Percentiles rank a stretch among this genome's conserved stretches.
These are phyloP conservation scores for Globisporangium takayamanum DNA, from an alignment of 352 stramenopile genomes.

Conservation along the genomic window DNA sequence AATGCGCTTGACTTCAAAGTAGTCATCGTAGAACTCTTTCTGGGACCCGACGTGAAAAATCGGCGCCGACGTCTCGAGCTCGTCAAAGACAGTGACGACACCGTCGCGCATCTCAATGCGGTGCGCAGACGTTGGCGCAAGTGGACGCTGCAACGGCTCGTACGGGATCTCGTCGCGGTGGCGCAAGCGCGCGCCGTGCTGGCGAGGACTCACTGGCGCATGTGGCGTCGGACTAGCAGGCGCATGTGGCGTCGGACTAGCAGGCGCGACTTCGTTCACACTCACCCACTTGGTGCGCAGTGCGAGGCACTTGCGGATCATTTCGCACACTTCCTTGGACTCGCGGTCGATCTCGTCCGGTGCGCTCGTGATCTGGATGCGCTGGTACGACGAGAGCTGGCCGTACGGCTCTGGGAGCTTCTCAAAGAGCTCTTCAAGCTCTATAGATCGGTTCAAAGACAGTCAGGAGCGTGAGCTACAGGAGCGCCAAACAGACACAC, in stretches of 20 bases:
- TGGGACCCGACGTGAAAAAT: constrained; percentile 36
- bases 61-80: constrained; percentile 19
- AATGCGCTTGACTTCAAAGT: constrained; percentile 81
- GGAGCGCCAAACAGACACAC: background rate
- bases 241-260: constrained; percentile 3
- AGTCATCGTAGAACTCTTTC: constrained; percentile 64
- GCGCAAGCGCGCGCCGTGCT: constrained; percentile 33
- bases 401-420: constrained; percentile 74
- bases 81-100: constrained; percentile 44
- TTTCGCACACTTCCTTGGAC: constrained; percentile 68
- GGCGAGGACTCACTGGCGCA: constrained; percentile 29
- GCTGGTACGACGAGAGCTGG: constrained; percentile 59
- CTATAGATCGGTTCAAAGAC: constrained; percentile 1
- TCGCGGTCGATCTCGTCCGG: constrained; percentile 68
- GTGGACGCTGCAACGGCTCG: constrained; percentile 37
- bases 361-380: constrained; percentile 65
- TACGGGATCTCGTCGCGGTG: constrained; percentile 73
- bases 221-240: constrained; percentile 4
- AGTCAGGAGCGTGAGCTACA: background rate
- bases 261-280: constrained; percentile 25
- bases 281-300: constrained; percentile 71
- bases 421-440: constrained; percentile 64
- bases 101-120: constrained; percentile 50
- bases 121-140: constrained; percentile 45
- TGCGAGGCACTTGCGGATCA: constrained; percentile 70